Evolutionary conservation across 306 rosid genomes (phyloP).

Genomic region (Pyrus communis): DNA sequence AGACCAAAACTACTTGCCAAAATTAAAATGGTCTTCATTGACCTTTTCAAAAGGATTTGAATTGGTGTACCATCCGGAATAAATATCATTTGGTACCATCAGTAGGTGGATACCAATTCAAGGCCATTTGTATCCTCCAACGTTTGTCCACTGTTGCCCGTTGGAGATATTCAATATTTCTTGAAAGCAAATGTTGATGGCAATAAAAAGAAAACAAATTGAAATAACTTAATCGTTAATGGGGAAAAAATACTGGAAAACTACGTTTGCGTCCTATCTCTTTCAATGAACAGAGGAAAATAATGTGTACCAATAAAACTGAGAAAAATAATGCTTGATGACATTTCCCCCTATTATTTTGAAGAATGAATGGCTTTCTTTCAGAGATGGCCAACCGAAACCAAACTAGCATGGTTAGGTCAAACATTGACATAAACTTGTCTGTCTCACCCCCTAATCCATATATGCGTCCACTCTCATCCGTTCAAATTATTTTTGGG

Average conservation of each 20-base stretch:
- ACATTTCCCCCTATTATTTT: background rate
- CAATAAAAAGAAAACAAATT: no score
- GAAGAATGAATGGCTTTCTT: slow-evolving; percentile 14
- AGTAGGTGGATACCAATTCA: no score
- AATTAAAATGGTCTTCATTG: no score
- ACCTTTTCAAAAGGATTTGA: no score
- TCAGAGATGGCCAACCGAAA: slow-evolving; percentile 42
- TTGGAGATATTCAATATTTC: no score
- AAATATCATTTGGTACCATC: no score
- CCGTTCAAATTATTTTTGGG: no score
- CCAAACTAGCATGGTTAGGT: slow-evolving; percentile 46
- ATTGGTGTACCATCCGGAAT: no score
- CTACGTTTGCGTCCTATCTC: background rate
- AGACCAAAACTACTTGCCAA: no score
- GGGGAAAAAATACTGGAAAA: background rate
- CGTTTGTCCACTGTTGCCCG: no score
- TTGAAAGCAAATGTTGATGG: background rate
- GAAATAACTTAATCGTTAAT: background rate
- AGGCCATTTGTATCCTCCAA: no score
- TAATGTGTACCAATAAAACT: no score
- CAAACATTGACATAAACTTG: slow-evolving; percentile 30
- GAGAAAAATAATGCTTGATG: background rate
- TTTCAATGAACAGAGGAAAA: background rate
- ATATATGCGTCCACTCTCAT: background rate
- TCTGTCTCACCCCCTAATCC: slow-evolving; percentile 7